Percentiles rank a stretch among this genome's conserved stretches.
Conservation (phyloP, 1,284 basidiomycete species). For the Lentinus polychrous region DNA sequence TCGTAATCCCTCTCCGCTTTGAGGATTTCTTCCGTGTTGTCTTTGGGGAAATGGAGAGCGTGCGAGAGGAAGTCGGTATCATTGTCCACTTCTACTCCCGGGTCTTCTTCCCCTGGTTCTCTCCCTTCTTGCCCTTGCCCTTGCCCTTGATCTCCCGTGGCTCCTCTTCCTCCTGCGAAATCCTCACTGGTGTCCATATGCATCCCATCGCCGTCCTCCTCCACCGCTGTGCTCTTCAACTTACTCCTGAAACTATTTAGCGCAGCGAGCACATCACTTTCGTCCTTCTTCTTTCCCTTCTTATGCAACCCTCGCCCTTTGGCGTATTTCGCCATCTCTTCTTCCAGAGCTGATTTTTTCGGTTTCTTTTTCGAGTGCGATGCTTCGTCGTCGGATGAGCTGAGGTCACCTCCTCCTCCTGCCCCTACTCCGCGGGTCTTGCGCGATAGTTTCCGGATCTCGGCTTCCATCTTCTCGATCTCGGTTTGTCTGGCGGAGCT, state of each 20-base stretch:
- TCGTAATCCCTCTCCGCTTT: slow-evolving; percentile 89
- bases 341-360: slow-evolving; percentile 68
- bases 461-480: slow-evolving; percentile 83
- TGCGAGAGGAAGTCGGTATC: slow-evolving; percentile 79
- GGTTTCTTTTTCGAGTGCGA: slow-evolving; percentile 50
- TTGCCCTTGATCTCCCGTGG: slow-evolving; percentile 17
- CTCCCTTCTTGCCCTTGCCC: too few relatives aligned
- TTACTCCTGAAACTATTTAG: slow-evolving; percentile 69
- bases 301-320: slow-evolving; percentile 51
- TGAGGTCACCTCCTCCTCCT: too few relatives aligned
- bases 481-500: slow-evolving; percentile 69
- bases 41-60: slow-evolving; percentile 72
- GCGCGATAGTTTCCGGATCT: slow-evolving; percentile 70
- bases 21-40: slow-evolving; percentile 63
- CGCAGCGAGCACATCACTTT: slow-evolving; percentile 69
- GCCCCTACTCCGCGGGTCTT: slow-evolving; percentile 34
- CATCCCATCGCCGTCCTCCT: slow-evolving; percentile 17
- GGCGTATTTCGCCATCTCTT: slow-evolving; percentile 75
- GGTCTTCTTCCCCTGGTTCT: slow-evolving; percentile 31
- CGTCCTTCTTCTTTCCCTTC: slow-evolving; percentile 63
- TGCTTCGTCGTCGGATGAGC: slow-evolving; percentile 33
- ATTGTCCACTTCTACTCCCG: slow-evolving; percentile 72
- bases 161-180: slow-evolving; percentile 16
- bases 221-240: slow-evolving; percentile 43
- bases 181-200: neutral